These are phyloP conservation scores for Phytophthora pseudosyringae DNA, from an alignment of 352 stramenopile genomes.

Conservation along the genomic window DNA sequence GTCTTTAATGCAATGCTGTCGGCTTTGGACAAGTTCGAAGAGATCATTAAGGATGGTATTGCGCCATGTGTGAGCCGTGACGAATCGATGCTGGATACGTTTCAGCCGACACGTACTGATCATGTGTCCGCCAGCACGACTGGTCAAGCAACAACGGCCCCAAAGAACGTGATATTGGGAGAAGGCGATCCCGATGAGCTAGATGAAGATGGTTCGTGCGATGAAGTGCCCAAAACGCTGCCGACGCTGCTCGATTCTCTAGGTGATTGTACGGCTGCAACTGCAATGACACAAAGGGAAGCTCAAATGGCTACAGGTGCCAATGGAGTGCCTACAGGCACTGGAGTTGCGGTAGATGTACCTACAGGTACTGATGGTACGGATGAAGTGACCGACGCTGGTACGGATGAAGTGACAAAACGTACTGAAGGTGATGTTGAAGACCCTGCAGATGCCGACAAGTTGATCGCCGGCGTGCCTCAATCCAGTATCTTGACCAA, in stretches of 20 bases:
- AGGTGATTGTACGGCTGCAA: not conserved
- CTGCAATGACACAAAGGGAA: not conserved
- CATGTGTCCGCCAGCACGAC: not conserved
- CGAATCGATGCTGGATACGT: not conserved
- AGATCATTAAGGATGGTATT: conserved; percentile 11
- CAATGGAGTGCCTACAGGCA: not conserved
- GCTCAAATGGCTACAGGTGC: not conserved
- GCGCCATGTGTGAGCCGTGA: conserved; percentile 6
- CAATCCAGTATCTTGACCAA: not conserved
- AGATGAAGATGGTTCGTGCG: not conserved
- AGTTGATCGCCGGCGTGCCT: not conserved
- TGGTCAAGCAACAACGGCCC: no score
- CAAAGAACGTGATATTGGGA: no score
- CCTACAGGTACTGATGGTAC: not conserved
- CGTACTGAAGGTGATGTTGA: not conserved
- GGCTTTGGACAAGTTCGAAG: conserved; percentile 18
- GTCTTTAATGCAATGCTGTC: conserved; percentile 11
- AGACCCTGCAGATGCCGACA: not conserved
- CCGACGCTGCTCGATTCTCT: not conserved
- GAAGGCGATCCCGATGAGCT: no score
- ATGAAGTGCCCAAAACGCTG: not conserved
- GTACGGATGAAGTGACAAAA: not conserved
- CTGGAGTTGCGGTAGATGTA: not conserved
- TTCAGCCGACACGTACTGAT: not conserved
- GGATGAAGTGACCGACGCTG: not conserved